Evolutionary conservation across 805 yeast species (phyloP).

Genomic region (Hanseniaspora singularis): DNA sequence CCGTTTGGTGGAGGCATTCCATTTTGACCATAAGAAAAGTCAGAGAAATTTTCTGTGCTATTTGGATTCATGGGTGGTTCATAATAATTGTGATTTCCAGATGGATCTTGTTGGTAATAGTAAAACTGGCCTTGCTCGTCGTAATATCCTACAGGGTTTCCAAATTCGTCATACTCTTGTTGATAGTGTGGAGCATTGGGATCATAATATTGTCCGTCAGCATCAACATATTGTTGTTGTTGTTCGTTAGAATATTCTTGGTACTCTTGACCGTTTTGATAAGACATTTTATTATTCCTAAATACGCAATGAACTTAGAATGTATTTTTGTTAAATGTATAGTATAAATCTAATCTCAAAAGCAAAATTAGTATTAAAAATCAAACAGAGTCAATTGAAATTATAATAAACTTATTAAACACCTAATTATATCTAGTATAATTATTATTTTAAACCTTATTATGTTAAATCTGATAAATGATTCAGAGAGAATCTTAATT

Average conservation of each 20-base stretch:
- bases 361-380: too few relatives aligned
- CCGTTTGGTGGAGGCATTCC: slow-evolving; percentile 45
- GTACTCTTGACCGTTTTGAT: slow-evolving; percentile 14
- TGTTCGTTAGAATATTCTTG: slow-evolving; percentile 21
- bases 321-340: neutral
- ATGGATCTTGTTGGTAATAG: slow-evolving; percentile 37
- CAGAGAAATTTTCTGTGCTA: slow-evolving; percentile 52
- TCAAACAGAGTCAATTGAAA: too few relatives aligned
- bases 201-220: slow-evolving; percentile 24
- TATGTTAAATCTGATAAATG: too few relatives aligned
- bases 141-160: slow-evolving; percentile 29
- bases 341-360: too few relatives aligned
- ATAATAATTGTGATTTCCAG: slow-evolving; percentile 22
- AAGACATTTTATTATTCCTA: slow-evolving; percentile 9
- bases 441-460: too few relatives aligned
- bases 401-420: too few relatives aligned
- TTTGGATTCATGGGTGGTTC: slow-evolving; percentile 29
- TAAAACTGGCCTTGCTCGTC: slow-evolving; percentile 36
- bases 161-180: slow-evolving; percentile 30
- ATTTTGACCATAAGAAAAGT: slow-evolving; percentile 46
- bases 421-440: too few relatives aligned
- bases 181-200: slow-evolving; percentile 27
- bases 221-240: slow-evolving; percentile 17
- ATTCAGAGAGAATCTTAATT: too few relatives aligned
- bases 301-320: too few relatives aligned